A percentile compares a stretch with the other conserved stretches of the same genome.
Evolutionary conservation across 371 early-diverging fungal species (phyloP).

Genomic region (Mucor irregularis): DNA sequence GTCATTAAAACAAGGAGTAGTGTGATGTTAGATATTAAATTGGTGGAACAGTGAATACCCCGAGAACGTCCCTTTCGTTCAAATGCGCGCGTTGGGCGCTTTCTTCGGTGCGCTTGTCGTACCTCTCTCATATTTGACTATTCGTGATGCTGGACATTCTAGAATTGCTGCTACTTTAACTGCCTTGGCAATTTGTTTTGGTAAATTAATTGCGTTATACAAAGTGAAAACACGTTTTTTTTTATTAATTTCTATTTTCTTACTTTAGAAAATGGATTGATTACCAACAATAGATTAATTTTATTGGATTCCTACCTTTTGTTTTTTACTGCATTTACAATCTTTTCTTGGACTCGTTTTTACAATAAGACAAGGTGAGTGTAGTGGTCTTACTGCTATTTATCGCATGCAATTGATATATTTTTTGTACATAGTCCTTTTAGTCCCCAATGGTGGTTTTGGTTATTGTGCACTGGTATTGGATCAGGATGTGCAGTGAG

Average conservation of each 20-base stretch:
- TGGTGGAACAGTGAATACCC: constrained; percentile 32
- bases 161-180: constrained; percentile 68
- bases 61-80: constrained; percentile 78
- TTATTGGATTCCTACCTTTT: constrained; percentile 89
- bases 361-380: no score
- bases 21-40: no score
- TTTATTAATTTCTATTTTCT: constrained; percentile 4
- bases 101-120: constrained; percentile 73
- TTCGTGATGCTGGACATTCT: constrained; percentile 75
- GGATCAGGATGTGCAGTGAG: constrained; percentile 68
- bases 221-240: constrained; percentile 12
- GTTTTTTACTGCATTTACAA: constrained; percentile 76
- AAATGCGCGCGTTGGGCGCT: constrained; percentile 80
- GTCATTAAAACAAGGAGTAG: constrained; percentile 10
- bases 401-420: no score
- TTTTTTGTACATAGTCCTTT: constrained; percentile 48
- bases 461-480: constrained; percentile 73
- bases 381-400: background rate
- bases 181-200: constrained; percentile 70
- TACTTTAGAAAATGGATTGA: constrained; percentile 80
- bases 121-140: constrained; percentile 81
- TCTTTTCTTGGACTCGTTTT: constrained; percentile 81
- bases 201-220: constrained; percentile 27
- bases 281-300: constrained; percentile 89
- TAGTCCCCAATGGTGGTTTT: constrained; percentile 66